phyloP scores from a whole-genome alignment of 257 asterid species.

The Lithospermum erythrorhizon region DNA sequence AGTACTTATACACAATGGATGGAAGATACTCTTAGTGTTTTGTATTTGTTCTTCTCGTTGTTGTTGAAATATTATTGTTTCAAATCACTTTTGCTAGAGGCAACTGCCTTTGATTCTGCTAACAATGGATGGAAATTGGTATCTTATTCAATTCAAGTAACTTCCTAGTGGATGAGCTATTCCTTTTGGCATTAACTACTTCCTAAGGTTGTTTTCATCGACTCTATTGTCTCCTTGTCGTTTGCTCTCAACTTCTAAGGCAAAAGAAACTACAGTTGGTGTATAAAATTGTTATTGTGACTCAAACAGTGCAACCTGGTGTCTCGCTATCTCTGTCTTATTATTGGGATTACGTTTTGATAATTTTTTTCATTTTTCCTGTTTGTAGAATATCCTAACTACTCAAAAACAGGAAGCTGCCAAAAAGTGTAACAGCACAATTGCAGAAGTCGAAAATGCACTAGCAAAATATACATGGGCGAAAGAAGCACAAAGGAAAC shows the following conservation, averaged over 20 bases:
- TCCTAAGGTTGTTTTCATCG: too few relatives aligned
- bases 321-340: not conserved
- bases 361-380: slow-evolving; percentile 4
- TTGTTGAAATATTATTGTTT: too few relatives aligned
- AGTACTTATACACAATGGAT: too few relatives aligned
- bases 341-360: not conserved
- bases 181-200: not conserved
- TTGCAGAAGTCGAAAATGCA: slow-evolving; percentile 58
- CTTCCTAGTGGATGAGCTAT: not conserved
- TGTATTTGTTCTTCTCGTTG: not conserved
- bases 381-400: slow-evolving; percentile 44
- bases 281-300: not conserved
- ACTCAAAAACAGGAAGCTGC: slow-evolving; percentile 67
- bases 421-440: slow-evolving; percentile 61
- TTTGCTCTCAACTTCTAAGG: too few relatives aligned
- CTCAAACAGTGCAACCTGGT: not conserved
- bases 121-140: too few relatives aligned
- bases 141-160: not conserved
- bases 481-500: slow-evolving; percentile 60
- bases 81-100: too few relatives aligned
- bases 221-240: too few relatives aligned
- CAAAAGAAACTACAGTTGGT: not conserved
- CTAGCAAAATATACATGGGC: slow-evolving; percentile 86
- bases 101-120: too few relatives aligned
- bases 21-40: not conserved